Evolutionary conservation across 257 asterid species (phyloP).

Genomic region (Solanum corneliomulleri): DNA sequence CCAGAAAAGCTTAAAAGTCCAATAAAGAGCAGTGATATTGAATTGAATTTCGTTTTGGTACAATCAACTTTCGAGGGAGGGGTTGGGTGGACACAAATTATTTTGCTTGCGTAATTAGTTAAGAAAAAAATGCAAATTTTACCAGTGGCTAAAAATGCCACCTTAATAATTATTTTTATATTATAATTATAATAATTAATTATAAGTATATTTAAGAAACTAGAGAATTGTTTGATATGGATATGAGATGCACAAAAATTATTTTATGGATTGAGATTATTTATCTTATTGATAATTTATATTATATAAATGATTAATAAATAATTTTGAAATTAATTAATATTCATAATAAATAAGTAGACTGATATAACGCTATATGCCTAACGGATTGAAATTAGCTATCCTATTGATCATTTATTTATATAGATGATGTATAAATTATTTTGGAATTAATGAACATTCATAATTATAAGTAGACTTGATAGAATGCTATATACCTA

Average conservation of each 20-base stretch:
- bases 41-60: neutral
- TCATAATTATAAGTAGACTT: too few relatives aligned
- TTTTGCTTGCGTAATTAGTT: neutral
- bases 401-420: too few relatives aligned
- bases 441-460: too few relatives aligned
- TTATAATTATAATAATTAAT: too few relatives aligned
- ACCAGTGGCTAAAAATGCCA: neutral
- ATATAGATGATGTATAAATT: too few relatives aligned
- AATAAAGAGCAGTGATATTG: neutral
- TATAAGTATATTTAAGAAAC: neutral
- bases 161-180: neutral
- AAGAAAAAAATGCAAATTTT: neutral
- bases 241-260: neutral
- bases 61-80: neutral
- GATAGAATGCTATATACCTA: too few relatives aligned
- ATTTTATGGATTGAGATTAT: neutral
- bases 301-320: too few relatives aligned
- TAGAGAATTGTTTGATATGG: too few relatives aligned
- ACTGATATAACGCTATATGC: too few relatives aligned
- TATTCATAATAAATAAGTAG: too few relatives aligned
- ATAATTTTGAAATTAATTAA: too few relatives aligned
- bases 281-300: too few relatives aligned
- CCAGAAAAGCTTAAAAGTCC: neutral
- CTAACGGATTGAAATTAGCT: neutral
- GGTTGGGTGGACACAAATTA: neutral